These are phyloP conservation scores for Picea abies DNA, from an alignment of 83 land plant species.

Conservation along the genomic window DNA sequence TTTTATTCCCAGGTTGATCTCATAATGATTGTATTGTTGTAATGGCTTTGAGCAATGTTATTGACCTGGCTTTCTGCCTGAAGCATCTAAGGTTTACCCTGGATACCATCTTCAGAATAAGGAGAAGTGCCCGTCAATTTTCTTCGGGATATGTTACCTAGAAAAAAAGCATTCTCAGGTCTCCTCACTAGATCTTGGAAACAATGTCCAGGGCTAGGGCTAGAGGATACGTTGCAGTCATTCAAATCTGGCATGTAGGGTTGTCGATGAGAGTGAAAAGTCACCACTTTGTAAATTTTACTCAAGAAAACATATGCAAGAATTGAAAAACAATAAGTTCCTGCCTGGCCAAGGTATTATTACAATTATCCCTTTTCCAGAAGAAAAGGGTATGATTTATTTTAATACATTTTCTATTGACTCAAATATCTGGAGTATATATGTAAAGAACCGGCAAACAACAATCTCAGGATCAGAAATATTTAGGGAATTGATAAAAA, in stretches of 20 bases:
- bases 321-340: background rate
- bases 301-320: background rate
- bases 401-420: background rate
- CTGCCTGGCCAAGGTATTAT: background rate
- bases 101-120: background rate
- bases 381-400: background rate
- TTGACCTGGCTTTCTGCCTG: background rate
- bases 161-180: too few species aligned
- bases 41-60: background rate
- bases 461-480: background rate
- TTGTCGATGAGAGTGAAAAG: background rate
- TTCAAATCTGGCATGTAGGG: too few species aligned
- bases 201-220: too few species aligned
- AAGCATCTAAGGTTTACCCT: background rate
- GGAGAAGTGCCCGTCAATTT: too few species aligned
- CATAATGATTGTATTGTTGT: background rate
- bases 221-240: too few species aligned
- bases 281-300: background rate
- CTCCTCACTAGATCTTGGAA: too few species aligned
- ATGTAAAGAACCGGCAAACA: background rate
- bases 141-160: too few species aligned
- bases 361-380: background rate
- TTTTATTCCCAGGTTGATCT: too few species aligned
- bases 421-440: background rate
- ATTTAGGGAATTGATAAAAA: background rate